Conservation (phyloP, 2,329 filamentous ascomycete species). For the Colletotrichum gloeosporioides region DNA sequence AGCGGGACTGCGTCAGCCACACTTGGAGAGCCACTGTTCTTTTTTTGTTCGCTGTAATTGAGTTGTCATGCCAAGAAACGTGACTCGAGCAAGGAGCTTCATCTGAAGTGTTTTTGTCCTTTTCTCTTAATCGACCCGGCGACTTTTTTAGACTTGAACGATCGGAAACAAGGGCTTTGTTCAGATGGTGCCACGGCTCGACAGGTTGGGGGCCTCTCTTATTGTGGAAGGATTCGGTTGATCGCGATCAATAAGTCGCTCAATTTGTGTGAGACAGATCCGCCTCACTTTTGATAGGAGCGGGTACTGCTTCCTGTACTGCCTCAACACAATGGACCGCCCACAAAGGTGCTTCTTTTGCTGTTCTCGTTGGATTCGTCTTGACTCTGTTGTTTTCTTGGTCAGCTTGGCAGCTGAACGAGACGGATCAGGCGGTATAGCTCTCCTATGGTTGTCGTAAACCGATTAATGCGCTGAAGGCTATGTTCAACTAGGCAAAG, state of each 20-base stretch:
- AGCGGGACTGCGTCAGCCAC: neutral
- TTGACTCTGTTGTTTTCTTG: neutral
- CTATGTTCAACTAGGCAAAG: neutral
- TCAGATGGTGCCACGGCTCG: neutral
- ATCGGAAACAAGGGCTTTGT: neutral
- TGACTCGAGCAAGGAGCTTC: neutral
- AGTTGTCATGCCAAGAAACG: neutral
- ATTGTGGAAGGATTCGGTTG: rapidly evolving
- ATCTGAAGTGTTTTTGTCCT: neutral
- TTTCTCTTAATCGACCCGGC: neutral
- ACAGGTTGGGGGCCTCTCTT: neutral
- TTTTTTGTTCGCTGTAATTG: neutral
- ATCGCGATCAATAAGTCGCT: neutral
- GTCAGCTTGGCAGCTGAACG: neutral
- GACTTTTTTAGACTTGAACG: neutral
- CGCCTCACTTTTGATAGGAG: neutral
- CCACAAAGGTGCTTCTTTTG: rapidly evolving
- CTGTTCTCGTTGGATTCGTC: rapidly evolving
- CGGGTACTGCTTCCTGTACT: neutral
- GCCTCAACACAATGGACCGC: neutral
- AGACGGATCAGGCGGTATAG: neutral
- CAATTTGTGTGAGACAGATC: neutral
- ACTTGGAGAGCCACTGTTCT: neutral
- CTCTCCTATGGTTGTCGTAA: neutral
- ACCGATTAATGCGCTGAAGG: neutral